Evolutionary conservation across 441 rosid species (phyloP).

Genomic region (Pelargonium hybrid): DNA sequence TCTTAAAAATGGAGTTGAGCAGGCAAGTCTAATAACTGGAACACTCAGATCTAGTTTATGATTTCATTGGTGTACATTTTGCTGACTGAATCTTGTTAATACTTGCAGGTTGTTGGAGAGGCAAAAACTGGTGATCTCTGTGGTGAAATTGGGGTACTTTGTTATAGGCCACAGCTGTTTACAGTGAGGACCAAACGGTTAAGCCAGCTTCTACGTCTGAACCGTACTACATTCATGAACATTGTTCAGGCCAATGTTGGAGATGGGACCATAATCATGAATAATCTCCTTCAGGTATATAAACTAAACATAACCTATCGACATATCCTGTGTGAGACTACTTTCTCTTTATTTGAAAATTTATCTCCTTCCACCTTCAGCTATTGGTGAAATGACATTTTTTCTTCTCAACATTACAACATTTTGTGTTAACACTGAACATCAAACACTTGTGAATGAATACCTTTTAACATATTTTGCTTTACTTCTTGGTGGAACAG

Average conservation of each 20-base stretch:
- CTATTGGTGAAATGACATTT: too few relatives aligned
- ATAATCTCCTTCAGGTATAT: conserved; percentile 75
- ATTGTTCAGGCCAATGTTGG: conserved; percentile 75
- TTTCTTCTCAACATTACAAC: neutral
- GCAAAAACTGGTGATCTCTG: conserved; percentile 53
- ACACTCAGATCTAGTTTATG: too few relatives aligned
- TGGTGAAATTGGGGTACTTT: conserved; percentile 76
- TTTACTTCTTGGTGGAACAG: conserved; percentile 27
- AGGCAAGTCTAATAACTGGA: conserved; percentile 33
- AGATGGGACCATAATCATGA: conserved; percentile 80
- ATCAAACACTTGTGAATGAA: too few relatives aligned
- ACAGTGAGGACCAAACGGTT: conserved; percentile 71
- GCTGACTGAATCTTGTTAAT: neutral
- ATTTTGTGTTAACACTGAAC: too few relatives aligned
- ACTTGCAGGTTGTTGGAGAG: conserved; percentile 54
- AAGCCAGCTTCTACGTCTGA: conserved; percentile 75
- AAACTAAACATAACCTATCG: neutral
- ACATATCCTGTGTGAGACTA: too few relatives aligned
- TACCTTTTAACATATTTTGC: too few relatives aligned
- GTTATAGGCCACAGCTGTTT: conserved; percentile 77
- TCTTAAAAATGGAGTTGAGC: conserved; percentile 45
- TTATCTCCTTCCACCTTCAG: too few relatives aligned
- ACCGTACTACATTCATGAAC: conserved; percentile 62
- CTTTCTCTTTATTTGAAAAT: too few relatives aligned
- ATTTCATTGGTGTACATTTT: too few relatives aligned